These are phyloP conservation scores for Nasturtium officinale DNA, from an alignment of 345 rosid genomes.

Conservation along the genomic window DNA sequence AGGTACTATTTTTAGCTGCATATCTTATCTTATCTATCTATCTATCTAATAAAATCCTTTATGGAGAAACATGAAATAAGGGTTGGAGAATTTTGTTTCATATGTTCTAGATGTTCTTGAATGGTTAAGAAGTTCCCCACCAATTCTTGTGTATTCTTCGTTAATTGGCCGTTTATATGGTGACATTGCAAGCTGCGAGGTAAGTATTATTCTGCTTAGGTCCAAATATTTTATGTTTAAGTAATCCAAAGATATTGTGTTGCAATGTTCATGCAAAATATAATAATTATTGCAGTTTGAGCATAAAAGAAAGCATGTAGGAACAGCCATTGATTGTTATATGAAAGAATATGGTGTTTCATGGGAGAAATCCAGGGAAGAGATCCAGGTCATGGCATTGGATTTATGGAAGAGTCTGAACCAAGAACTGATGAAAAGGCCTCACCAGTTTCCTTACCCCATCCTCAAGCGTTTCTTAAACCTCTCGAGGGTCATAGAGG, in stretches of 20 bases:
- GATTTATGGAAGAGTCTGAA: conserved; percentile 29
- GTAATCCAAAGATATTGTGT: no score
- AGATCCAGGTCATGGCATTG: not conserved
- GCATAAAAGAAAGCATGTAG: conserved; percentile 10
- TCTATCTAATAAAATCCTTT: not conserved
- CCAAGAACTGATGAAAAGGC: conserved; percentile 19
- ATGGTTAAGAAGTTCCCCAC: conserved; percentile 19
- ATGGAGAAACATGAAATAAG: not conserved
- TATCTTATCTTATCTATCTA: not conserved
- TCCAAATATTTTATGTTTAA: no score
- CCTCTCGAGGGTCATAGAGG: conserved; percentile 25
- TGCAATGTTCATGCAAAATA: no score
- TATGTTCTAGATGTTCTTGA: not conserved
- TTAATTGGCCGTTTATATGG: not conserved
- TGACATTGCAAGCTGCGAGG: conserved; percentile 19
- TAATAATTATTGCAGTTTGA: conserved; percentile 23
- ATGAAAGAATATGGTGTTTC: conserved; percentile 20
- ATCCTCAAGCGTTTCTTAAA: not conserved
- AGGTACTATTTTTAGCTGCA: not conserved
- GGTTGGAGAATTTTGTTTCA: not conserved
- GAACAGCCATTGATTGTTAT: conserved; percentile 27
- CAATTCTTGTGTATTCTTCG: not conserved
- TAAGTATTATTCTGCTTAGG: not conserved
- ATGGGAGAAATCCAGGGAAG: conserved; percentile 3
- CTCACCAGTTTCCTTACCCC: not conserved